Conservation (phyloP, 2,329 filamentous ascomycete genomes). For the Cordyceps tenuipes region DNA sequence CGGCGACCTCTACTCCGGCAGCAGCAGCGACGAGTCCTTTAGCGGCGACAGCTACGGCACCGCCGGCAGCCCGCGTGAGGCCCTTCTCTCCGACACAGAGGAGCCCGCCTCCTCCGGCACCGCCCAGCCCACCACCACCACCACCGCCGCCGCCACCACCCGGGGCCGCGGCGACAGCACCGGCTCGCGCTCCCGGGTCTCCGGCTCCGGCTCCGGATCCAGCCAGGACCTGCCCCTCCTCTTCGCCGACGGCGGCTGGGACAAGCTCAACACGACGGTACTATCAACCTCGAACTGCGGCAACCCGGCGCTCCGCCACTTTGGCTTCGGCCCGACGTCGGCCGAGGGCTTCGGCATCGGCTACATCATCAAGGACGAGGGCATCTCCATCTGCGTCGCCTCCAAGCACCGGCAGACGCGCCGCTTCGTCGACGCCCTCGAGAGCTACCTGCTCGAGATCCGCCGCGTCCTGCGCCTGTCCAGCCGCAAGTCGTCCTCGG, state of each 20-base stretch:
- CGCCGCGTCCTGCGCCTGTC: constrained; percentile 72
- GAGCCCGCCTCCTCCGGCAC: constrained; percentile 28
- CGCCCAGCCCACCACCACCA: constrained; percentile 25
- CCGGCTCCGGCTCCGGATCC: constrained; percentile 18
- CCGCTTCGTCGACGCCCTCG: constrained; percentile 80
- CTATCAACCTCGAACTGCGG: constrained; percentile 98
- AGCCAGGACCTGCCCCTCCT: constrained; percentile 63
- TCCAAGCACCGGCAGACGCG: constrained; percentile 92
- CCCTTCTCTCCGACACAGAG: constrained; percentile 27
- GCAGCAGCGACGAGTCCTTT: constrained; percentile 31
- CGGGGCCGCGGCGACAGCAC: constrained; percentile 47
- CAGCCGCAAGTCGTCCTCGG: constrained; percentile 34
- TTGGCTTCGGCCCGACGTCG: constrained; percentile 91
- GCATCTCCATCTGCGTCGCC: constrained; percentile 64
- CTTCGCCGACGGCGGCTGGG: constrained; percentile 86
- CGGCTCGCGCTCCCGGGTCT: constrained; percentile 37
- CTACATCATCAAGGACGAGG: constrained; percentile 95
- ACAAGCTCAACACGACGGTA: constrained; percentile 89
- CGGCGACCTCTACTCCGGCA: constrained; percentile 50
- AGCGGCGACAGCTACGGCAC: constrained; percentile 52
- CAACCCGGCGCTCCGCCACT: constrained; percentile 88
- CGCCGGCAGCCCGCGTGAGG: constrained; percentile 47
- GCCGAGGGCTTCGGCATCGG: constrained; percentile 95
- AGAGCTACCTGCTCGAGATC: constrained; percentile 86
- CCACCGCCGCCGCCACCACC: no score